Base-by-base conservation (phyloP, 148 eudicot species). In the Camellia granthamiana region DNA sequence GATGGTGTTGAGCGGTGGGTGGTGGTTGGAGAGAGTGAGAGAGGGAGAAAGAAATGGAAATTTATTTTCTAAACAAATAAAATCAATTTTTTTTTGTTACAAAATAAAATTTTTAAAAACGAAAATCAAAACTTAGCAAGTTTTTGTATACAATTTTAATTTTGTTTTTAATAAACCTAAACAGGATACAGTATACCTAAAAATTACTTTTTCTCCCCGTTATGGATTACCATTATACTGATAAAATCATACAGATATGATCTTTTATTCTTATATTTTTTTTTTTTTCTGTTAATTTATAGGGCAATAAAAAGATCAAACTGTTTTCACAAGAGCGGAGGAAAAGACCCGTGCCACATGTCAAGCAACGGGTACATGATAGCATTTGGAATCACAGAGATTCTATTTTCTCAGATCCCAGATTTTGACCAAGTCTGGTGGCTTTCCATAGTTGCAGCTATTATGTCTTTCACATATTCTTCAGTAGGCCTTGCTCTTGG, bases 301-400 rank as follows among this genome's bases (percentile, higher is more conserved):
- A 85, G 88, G 88, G 88, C 88, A 1, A 80, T 85, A 72, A 80
- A 85, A 55, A 77, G 88, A 78, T 85, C 88, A 7, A 80, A 85
- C 47, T 85, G 88, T 46, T 85, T 82, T 60, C 88, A 85, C 66
- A 72, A 76, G 15, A 85, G 78, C n/a, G 74, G 72, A 19, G 83
- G 82, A 6, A 78, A 80, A 23, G 42, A 75, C 1, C 83, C 88
- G 3, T 85, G 88, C 47, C 80, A 69, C 76, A 81, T 85, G 74
- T 77, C 81, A 19, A 85, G 88, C 83, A 85, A 80, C 16, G 79
- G 81, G 51, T 85, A 82, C 58, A 85, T 85, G 88, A 80, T 85
- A 76, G 54, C 88, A 21, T 85, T 85, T 74, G 88, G 88, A 18
- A 75, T 85, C 9, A 55, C 61, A 0, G 83, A 85, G 72, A 68